phyloP scores from a whole-genome alignment of 306 rosid genomes.

The Malus sylvestris region DNA sequence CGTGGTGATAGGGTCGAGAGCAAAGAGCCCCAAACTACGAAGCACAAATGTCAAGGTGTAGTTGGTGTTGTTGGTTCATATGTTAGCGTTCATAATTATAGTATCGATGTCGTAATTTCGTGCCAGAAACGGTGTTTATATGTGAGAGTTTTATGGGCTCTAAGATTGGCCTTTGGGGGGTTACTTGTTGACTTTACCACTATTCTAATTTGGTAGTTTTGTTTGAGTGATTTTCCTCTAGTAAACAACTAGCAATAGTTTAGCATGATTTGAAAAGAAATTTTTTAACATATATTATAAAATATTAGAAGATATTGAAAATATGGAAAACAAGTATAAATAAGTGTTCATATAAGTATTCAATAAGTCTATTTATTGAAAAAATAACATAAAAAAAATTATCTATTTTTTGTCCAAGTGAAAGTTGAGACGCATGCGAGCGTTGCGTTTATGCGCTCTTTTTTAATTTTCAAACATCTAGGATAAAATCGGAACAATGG shows the following conservation, averaged over 20 bases:
- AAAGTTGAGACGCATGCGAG: too few species aligned
- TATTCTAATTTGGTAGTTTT: not conserved
- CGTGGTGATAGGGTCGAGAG: slow-evolving; percentile 24
- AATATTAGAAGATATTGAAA: too few species aligned
- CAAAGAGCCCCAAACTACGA: slow-evolving; percentile 18
- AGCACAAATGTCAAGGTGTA: slow-evolving; percentile 27
- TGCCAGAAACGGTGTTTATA: slow-evolving; percentile 16
- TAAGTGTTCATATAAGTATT: too few species aligned
- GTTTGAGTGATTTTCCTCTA: not conserved
- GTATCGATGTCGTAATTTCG: not conserved
- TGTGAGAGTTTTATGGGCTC: slow-evolving; percentile 13
- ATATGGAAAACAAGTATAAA: too few species aligned
- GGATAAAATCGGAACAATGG: accelerated
- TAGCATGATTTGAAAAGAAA: not conserved
- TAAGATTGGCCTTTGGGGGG: not conserved
- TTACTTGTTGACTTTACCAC: not conserved
- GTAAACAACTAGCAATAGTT: too few species aligned
- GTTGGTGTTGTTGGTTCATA: not conserved
- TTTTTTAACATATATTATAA: too few species aligned
- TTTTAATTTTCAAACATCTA: too few species aligned
- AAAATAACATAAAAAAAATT: too few species aligned
- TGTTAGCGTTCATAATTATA: not conserved
- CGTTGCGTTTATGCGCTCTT: accelerated
- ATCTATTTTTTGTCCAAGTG: too few species aligned
- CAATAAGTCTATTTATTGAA: too few species aligned